Evolutionary conservation across 106 monocot species (phyloP).

Genomic region (Phalaenopsis aphrodite): DNA sequence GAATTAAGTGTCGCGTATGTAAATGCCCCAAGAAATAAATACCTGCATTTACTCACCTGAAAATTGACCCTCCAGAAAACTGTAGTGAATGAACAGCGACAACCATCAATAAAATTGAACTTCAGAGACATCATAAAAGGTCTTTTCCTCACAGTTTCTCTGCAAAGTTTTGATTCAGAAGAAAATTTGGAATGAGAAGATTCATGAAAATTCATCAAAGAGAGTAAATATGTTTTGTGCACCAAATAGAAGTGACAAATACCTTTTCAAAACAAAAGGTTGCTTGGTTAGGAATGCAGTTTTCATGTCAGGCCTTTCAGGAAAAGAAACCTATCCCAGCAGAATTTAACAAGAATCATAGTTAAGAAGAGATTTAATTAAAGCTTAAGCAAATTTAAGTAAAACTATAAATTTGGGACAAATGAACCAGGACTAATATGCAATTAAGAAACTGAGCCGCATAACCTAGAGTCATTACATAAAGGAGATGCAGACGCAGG

Average conservation of each 20-base stretch:
- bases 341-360: neutral
- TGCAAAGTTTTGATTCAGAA: constrained; percentile 18
- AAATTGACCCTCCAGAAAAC: constrained; percentile 66
- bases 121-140: constrained; percentile 62
- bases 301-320: constrained; percentile 72
- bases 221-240: neutral
- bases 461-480: no score
- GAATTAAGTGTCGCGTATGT: no score
- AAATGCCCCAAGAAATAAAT: neutral
- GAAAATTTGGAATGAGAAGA: neutral
- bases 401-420: neutral
- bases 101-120: constrained; percentile 78
- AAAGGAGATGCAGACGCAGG: neutral
- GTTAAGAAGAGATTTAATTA: neutral
- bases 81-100: constrained; percentile 41
- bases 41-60: constrained; percentile 30
- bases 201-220: neutral
- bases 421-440: neutral
- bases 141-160: constrained; percentile 46
- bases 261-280: constrained; percentile 87
- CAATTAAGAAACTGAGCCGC: no score
- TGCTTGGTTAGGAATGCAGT: constrained; percentile 52
- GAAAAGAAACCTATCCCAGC: constrained; percentile 63
- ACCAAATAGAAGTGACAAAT: neutral
- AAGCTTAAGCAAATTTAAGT: neutral